Percentiles rank a stretch among this genome's conserved stretches.
Conservation (phyloP, 2,329 filamentous ascomycete species). For the Mariannaea elegans region DNA sequence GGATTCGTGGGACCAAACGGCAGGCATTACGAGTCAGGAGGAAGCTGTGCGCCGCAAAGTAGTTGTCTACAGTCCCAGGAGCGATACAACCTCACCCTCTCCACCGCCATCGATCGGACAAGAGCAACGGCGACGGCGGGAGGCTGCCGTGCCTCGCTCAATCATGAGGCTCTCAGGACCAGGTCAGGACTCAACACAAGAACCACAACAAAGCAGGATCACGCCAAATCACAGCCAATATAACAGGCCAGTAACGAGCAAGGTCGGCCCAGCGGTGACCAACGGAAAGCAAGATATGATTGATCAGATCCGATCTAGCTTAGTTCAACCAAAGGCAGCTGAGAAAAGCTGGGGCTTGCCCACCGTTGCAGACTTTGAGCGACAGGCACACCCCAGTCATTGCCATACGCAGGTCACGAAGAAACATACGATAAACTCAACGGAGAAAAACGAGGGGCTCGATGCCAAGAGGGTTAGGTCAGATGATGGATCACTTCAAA, state of each 20-base stretch:
- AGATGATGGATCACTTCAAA: constrained; percentile 1
- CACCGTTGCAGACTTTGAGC: constrained; percentile 40
- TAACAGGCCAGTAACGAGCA: constrained; percentile 32
- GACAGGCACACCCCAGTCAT: constrained; percentile 13
- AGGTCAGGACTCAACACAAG: constrained; percentile 20
- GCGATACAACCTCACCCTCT: constrained; percentile 30
- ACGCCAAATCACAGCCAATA: constrained; percentile 34
- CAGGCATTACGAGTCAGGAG: constrained; percentile 11
- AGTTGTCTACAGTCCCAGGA: constrained; percentile 44
- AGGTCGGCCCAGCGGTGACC: constrained; percentile 5
- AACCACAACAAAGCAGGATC: constrained; percentile 2
- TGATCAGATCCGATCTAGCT: constrained; percentile 40
- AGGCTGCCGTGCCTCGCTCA: constrained; percentile 41
- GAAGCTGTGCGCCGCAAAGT: constrained; percentile 41
- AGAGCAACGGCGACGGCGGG: constrained; percentile 48
- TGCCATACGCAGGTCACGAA: neutral
- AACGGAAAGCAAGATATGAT: constrained; percentile 31
- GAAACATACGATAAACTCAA: neutral
- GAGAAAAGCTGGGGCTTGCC: constrained; percentile 28
- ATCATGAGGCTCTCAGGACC: constrained; percentile 44
- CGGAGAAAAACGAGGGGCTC: neutral
- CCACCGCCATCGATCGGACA: constrained; percentile 46
- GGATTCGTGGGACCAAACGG: neutral
- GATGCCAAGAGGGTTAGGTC: constrained; percentile 27
- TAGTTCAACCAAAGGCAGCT: constrained; percentile 27